Percentiles rank a stretch among this genome's conserved stretches.
Evolutionary conservation across 2,329 filamentous ascomycete genomes (phyloP).

Genomic region (Nemania bipapillata): DNA sequence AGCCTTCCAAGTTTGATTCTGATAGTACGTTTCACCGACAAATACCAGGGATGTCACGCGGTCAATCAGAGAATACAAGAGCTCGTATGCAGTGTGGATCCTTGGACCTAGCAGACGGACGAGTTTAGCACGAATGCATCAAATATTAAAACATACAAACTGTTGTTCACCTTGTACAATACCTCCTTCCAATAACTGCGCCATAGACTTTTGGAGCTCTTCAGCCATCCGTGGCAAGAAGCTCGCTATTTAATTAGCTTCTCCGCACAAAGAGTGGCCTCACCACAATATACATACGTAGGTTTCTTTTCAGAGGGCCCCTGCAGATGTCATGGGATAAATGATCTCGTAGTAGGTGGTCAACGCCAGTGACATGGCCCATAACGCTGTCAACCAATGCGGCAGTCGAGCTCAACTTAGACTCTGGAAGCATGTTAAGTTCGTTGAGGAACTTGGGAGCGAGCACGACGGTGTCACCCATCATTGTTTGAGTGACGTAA

Average conservation of each 20-base stretch:
- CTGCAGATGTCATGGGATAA: conserved; percentile 10
- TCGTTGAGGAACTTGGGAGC: conserved; percentile 3
- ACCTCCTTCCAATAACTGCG: too few relatives aligned
- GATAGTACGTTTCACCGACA: neutral
- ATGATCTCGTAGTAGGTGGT: conserved; percentile 10
- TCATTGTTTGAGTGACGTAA: conserved; percentile 15
- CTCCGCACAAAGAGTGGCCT: neutral
- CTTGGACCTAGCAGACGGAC: neutral
- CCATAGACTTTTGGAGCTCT: too few relatives aligned
- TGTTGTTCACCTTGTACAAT: too few relatives aligned
- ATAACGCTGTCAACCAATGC: conserved; percentile 17
- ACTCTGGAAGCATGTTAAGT: conserved; percentile 19
- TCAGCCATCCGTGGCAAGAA: too few relatives aligned
- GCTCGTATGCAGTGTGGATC: neutral
- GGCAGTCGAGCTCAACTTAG: conserved; percentile 7
- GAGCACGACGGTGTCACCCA: conserved; percentile 12
- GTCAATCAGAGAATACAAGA: conserved; percentile 5
- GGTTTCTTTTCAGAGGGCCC: conserved; percentile 5
- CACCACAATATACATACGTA: neutral
- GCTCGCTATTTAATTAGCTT: neutral
- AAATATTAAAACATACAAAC: too few relatives aligned
- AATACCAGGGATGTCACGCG: conserved; percentile 9
- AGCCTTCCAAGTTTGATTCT: conserved; percentile 4
- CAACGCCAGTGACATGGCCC: conserved; percentile 6
- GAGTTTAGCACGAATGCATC: neutral